Evolutionary conservation across 768 basidiomycete species (phyloP).

Genomic region (Pholiota conissans): DNA sequence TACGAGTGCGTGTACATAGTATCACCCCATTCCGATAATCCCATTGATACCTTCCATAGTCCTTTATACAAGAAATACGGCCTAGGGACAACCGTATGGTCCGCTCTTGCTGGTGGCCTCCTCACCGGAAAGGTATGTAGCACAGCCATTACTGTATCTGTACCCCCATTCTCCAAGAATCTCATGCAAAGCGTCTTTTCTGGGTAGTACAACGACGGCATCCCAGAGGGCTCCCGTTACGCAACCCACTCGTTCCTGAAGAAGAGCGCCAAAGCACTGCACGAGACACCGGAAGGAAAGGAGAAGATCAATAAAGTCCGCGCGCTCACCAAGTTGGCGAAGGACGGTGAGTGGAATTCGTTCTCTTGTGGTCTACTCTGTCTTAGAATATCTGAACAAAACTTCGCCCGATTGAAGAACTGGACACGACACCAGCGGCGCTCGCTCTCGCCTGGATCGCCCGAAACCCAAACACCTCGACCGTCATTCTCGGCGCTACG

Average conservation of each 20-base stretch:
- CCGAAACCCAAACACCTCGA: conserved; percentile 62
- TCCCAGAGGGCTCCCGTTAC: conserved; percentile 74
- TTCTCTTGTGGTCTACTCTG: too few relatives aligned
- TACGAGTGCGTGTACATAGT: conserved; percentile 52
- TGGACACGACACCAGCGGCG: conserved; percentile 59
- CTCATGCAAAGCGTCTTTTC: too few relatives aligned
- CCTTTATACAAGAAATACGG: conserved; percentile 68
- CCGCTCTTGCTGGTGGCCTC: conserved; percentile 70
- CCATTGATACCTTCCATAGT: conserved; percentile 26
- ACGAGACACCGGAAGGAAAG: conserved; percentile 54
- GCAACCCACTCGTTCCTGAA: conserved; percentile 59
- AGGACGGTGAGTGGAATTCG: conserved; percentile 42
- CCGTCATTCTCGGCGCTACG: conserved; percentile 67
- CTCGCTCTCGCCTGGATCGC: conserved; percentile 80
- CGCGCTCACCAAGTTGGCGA: conserved; percentile 66
- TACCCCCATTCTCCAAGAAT: too few relatives aligned
- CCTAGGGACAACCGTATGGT: conserved; percentile 72
- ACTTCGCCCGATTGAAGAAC: conserved; percentile 36
- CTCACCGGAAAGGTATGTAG: conserved; percentile 77
- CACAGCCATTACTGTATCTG: too few relatives aligned
- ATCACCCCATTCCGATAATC: not conserved
- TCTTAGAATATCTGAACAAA: too few relatives aligned
- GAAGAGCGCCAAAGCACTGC: conserved; percentile 50
- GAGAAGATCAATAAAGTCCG: conserved; percentile 71
- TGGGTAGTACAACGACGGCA: conserved; percentile 70